phyloP scores from a whole-genome alignment of 345 rosid genomes.

The Citrus trifoliata region DNA sequence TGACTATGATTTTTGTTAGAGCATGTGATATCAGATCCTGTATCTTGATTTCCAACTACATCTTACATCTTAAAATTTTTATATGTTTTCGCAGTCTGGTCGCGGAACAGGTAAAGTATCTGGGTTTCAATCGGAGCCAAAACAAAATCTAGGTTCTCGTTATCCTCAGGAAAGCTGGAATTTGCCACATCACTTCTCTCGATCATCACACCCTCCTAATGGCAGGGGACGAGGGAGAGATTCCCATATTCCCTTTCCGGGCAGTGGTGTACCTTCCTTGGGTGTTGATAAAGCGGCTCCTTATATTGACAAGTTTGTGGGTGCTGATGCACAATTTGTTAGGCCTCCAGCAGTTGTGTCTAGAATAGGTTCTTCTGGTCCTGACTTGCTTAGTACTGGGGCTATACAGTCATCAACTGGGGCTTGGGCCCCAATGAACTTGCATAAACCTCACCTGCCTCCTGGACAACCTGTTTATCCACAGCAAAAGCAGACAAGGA shows the following conservation, averaged over 20 bases:
- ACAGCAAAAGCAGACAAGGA: conserved; percentile 36
- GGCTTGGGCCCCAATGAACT: conserved; percentile 56
- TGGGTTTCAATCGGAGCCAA: conserved; percentile 29
- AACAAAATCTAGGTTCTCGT: conserved; percentile 26
- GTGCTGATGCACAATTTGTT: conserved; percentile 36
- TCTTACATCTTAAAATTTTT: conserved; percentile 5
- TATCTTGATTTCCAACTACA: background rate
- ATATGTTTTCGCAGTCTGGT: conserved; percentile 41
- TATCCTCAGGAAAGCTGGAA: conserved; percentile 52
- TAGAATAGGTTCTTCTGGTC: conserved; percentile 43
- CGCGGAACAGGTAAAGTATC: conserved; percentile 30
- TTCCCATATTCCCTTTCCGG: conserved; percentile 40
- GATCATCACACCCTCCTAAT: conserved; percentile 37
- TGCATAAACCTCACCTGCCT: conserved; percentile 50
- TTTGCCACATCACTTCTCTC: conserved; percentile 34
- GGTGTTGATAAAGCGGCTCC: conserved; percentile 39
- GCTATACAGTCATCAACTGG: conserved; percentile 34
- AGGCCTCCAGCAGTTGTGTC: conserved; percentile 34
- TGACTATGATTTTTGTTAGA: background rate
- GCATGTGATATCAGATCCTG: background rate
- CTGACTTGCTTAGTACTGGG: conserved; percentile 35
- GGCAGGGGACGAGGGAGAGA: conserved; percentile 46
- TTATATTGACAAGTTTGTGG: conserved; percentile 39
- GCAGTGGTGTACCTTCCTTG: conserved; percentile 39
- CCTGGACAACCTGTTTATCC: conserved; percentile 41